Percentiles rank a stretch among this genome's conserved stretches.
phyloP scores from a whole-genome alignment of 331 rosid genomes.

The Malus hybrid region DNA sequence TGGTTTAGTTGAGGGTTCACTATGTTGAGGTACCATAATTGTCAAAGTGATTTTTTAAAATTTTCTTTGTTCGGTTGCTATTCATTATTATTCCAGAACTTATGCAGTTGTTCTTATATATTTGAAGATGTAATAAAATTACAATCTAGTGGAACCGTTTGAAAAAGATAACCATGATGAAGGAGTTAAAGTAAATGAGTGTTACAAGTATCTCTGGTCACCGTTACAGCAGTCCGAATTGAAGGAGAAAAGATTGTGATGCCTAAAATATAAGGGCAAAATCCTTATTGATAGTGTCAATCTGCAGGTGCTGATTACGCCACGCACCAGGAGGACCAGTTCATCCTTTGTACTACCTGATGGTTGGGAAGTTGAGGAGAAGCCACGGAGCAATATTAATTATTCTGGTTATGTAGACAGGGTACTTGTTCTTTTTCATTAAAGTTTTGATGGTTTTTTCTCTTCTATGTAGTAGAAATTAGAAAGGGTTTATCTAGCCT shows the following conservation, averaged over 20 bases:
- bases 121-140: neutral
- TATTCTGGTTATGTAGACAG: slow-evolving; percentile 5
- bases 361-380: slow-evolving; percentile 32
- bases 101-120: neutral
- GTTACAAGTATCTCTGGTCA: neutral
- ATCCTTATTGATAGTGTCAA: neutral
- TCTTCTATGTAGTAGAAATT: neutral
- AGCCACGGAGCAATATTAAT: slow-evolving; percentile 6
- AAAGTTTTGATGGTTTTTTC: neutral
- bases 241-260: neutral
- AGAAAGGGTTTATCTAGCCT: neutral
- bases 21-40: neutral
- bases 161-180: neutral
- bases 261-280: neutral
- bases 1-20: neutral
- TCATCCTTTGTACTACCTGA: slow-evolving; percentile 27
- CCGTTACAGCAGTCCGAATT: neutral
- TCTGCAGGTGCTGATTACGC: slow-evolving; percentile 18
- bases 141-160: neutral
- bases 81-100: neutral
- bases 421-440: slow-evolving; percentile 21
- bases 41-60: neutral
- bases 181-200: neutral
- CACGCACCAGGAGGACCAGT: neutral
- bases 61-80: neutral